Evolutionary conservation across 192 early-diverging fungal genomes (phyloP), one percentile per base, ranked within the genome.

Genomic region (Phycomyces blakesleeanus): DNA sequence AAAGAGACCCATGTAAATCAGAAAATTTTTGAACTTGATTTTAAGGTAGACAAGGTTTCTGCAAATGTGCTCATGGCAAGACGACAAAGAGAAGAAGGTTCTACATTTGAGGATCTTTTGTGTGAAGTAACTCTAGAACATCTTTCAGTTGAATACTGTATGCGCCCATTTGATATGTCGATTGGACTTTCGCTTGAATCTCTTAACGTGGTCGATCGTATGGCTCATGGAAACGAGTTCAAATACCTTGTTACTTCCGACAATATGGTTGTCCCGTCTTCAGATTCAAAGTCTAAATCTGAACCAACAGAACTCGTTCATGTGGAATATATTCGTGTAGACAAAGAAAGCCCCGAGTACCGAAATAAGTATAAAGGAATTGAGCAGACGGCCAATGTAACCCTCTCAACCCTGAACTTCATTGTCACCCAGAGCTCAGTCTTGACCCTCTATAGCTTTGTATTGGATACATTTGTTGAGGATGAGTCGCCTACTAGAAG

Each of bases 381-480:
- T 55, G 87, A 91, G 51, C 91, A 94, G 58, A 87, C 83, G 0
- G 83, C 92, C 6, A 89, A 94, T 37, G 81, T 98, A 1, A 87
- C 85, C 16, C 81, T 85, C 59, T 95, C 84, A 40, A 90, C 77
- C 37, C 64, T 96, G 18, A 89, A 89, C 25, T 77, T 97, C 62
- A 88, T 95, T 56, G 78, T 97, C 1, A 90, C 92, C 10, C 86
- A 88, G 27, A 90, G 88, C 67, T 89, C 88, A 55, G 88, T 98
- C 12, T 72, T 96, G 64, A 86, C 82, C 8, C 74, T 93, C 10
- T 93, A 96, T 71, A 88, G 94, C 59, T 95, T 92, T 64, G 76
- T 95, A 5, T 66, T 93, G 14, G 83, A 85, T 49, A 90, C 90
- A 6, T 93, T 93, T 72, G 76, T 75, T 15, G 57, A 54, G 34